phyloP scores from a whole-genome alignment of 768 basidiomycete species.

The Phylloporus sp. region DNA sequence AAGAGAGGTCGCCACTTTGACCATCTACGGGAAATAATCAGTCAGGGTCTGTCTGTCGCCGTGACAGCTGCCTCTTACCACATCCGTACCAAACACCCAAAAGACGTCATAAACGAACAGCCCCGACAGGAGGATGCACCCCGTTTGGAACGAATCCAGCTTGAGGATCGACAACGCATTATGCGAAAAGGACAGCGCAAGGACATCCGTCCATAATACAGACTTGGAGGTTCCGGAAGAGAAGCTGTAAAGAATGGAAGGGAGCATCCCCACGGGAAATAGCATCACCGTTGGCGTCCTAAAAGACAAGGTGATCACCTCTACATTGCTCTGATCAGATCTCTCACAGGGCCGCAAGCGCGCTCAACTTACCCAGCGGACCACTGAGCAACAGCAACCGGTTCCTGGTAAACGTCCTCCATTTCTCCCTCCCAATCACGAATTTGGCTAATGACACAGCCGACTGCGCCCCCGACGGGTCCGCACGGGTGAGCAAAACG shows the following conservation, averaged over 20 bases:
- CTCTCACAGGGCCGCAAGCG: neutral
- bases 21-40: constrained; percentile 57
- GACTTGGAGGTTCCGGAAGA: constrained; percentile 47
- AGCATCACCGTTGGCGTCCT: constrained; percentile 56
- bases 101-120: constrained; percentile 93
- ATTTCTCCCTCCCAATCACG: constrained; percentile 46
- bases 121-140: constrained; percentile 73
- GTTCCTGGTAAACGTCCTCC: constrained; percentile 54
- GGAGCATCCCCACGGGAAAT: constrained; percentile 56
- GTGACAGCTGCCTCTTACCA: constrained; percentile 52
- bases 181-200: constrained; percentile 75
- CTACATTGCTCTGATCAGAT: constrained; percentile 26
- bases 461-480: constrained; percentile 35
- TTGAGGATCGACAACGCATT: constrained; percentile 76
- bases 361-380: constrained; percentile 37
- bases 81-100: constrained; percentile 90
- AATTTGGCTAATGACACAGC: constrained; percentile 48
- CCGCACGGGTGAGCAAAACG: neutral
- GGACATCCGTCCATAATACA: constrained; percentile 71
- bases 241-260: constrained; percentile 63
- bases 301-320: constrained; percentile 40
- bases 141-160: constrained; percentile 88
- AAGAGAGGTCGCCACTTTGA: constrained; percentile 83
- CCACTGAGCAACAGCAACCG: constrained; percentile 45
- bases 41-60: neutral